Conservation (phyloP, 2,329 filamentous ascomycete species). For the Stemphylium beticola region DNA sequence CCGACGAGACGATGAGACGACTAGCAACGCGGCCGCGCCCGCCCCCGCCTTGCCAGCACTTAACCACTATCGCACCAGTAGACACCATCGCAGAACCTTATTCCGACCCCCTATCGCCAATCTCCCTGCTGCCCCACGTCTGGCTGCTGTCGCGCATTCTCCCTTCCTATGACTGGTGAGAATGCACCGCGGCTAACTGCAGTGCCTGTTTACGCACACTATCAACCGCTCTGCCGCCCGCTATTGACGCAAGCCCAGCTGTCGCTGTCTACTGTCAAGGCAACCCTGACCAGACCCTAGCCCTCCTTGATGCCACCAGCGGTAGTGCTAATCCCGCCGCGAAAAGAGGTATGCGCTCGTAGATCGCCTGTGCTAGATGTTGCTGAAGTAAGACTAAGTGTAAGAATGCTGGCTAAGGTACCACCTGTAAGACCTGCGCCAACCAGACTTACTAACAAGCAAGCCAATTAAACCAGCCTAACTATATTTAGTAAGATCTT, state of each 20-base stretch:
- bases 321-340: conserved; percentile 25
- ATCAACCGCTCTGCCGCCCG: conserved; percentile 23
- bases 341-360: conserved; percentile 68
- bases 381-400: conserved; percentile 86
- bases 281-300: conserved; percentile 34
- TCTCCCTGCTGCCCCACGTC: conserved; percentile 32
- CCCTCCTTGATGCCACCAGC: conserved; percentile 28
- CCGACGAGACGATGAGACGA: too few relatives aligned
- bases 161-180: conserved; percentile 24
- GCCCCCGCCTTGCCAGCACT: not conserved
- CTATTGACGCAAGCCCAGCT: conserved; percentile 23
- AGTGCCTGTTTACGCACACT: conserved; percentile 17
- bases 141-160: conserved; percentile 31
- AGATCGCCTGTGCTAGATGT: conserved; percentile 78
- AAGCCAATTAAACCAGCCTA: too few relatives aligned
- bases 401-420: conserved; percentile 75
- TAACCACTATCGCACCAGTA: not conserved
- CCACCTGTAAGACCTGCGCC: conserved; percentile 76
- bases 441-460: too few relatives aligned
- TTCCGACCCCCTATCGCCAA: conserved; percentile 32
- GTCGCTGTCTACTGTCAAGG: conserved; percentile 38
- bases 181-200: conserved; percentile 31
- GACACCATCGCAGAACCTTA: not conserved
- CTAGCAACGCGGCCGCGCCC: not conserved
- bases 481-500: too few relatives aligned